Evolutionary conservation across 805 yeast genomes (phyloP).

Genomic region (Kodamaea sagamina): DNA sequence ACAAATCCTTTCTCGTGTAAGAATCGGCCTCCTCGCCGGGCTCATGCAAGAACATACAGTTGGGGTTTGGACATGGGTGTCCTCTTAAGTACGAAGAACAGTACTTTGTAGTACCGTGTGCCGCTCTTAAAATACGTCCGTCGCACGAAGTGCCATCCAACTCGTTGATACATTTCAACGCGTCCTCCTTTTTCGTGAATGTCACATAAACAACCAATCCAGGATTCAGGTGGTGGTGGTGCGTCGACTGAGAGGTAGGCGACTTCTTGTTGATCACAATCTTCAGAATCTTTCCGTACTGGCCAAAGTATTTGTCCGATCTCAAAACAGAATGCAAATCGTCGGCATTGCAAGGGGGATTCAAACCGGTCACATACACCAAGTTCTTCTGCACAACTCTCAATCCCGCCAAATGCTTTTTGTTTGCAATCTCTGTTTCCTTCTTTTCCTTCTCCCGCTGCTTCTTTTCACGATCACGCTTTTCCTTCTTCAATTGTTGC

Average conservation of each 20-base stretch:
- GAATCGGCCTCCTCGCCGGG: slow-evolving; percentile 99
- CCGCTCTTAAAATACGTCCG: slow-evolving; percentile 87
- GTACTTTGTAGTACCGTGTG: slow-evolving; percentile 97
- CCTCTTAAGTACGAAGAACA: slow-evolving; percentile 96
- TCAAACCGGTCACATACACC: slow-evolving; percentile 93
- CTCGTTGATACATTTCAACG: slow-evolving; percentile 87
- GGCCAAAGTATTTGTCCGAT: slow-evolving; percentile 96
- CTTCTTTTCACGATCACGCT: slow-evolving; percentile 77
- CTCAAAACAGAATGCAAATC: slow-evolving; percentile 81
- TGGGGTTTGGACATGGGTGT: slow-evolving; percentile 95
- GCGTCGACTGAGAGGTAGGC: slow-evolving; percentile 40
- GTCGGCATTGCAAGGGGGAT: slow-evolving; percentile 79
- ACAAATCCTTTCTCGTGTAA: slow-evolving; percentile 84
- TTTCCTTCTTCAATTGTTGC: slow-evolving; percentile 78
- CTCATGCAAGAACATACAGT: slow-evolving; percentile 98
- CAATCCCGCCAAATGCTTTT: slow-evolving; percentile 93
- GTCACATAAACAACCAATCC: slow-evolving; percentile 97
- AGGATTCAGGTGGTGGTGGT: slow-evolving; percentile 53
- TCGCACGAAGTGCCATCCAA: slow-evolving; percentile 92
- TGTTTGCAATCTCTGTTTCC: slow-evolving; percentile 79
- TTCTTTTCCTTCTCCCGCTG: slow-evolving; percentile 89
- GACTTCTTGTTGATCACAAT: slow-evolving; percentile 85
- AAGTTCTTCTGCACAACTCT: slow-evolving; percentile 97
- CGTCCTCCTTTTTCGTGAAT: slow-evolving; percentile 90
- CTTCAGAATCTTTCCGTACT: slow-evolving; percentile 92